Evolutionary conservation across 2,329 filamentous ascomycete genomes (phyloP).

Genomic region (Seiridium cupressi): DNA sequence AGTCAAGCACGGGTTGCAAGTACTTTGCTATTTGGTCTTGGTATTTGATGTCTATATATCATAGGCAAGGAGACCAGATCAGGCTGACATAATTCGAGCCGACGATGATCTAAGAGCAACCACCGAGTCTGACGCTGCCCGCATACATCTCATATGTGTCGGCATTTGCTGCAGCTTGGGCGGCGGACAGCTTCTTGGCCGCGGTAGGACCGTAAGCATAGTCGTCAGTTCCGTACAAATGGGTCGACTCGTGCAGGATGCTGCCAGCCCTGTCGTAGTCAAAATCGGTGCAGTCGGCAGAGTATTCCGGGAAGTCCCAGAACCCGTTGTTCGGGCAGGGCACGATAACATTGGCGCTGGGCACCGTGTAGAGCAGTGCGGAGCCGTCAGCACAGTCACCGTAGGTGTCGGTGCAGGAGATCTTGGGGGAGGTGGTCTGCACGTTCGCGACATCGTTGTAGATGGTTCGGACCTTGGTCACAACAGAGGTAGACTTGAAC

Average conservation of each 20-base stretch:
- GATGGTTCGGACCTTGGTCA: conserved; percentile 5
- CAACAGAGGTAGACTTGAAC: conserved; percentile 5
- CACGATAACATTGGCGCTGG: conserved; percentile 5
- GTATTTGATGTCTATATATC: too few species aligned
- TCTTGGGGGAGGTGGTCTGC: conserved; percentile 4
- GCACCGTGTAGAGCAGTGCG: conserved; percentile 8
- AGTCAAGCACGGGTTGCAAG: too few species aligned
- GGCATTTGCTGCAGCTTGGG: conserved; percentile 2
- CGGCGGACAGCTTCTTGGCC: conserved; percentile 6
- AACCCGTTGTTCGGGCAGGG: conserved; percentile 8
- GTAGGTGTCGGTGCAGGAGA: conserved; percentile 7
- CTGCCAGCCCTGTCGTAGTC: conserved; percentile 5
- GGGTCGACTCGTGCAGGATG: conserved; percentile 7
- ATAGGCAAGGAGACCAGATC: neutral
- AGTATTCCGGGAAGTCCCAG: conserved; percentile 4
- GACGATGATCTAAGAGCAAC: neutral
- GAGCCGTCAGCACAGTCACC: conserved; percentile 5
- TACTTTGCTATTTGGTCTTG: too few species aligned
- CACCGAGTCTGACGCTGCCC: conserved; percentile 3
- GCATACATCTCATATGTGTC: conserved; percentile 9
- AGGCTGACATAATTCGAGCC: neutral
- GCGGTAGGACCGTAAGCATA: conserved; percentile 7
- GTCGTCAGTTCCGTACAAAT: conserved; percentile 7
- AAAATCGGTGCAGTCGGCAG: conserved; percentile 1
- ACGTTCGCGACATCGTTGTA: conserved; percentile 3